Percentiles rank a stretch among this genome's conserved stretches.
Conservation (phyloP, 2,329 filamentous ascomycete genomes). For the Ramichloridium luteum region DNA sequence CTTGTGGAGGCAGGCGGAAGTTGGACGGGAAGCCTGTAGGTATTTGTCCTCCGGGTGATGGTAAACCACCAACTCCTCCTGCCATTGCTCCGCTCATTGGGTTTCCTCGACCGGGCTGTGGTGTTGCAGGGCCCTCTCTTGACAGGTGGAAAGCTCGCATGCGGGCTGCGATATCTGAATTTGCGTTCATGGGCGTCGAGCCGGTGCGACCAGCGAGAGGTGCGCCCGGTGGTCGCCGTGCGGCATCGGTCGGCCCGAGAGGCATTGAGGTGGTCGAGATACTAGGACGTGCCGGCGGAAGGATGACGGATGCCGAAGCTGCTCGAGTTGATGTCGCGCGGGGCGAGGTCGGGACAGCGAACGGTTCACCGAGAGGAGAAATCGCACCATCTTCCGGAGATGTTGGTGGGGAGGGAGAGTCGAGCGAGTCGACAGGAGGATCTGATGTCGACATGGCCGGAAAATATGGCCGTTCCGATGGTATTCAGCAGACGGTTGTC, state of each 20-base stretch:
- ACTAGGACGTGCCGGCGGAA: conserved; percentile 34
- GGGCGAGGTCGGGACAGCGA: conserved; percentile 6
- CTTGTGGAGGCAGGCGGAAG: conserved; percentile 31
- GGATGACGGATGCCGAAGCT: conserved; percentile 12
- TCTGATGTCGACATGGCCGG: too few species aligned
- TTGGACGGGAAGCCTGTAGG: conserved; percentile 31
- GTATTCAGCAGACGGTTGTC: too few species aligned
- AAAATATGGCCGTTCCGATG: too few species aligned
- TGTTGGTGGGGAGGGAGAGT: conserved; percentile 18
- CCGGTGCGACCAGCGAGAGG: conserved; percentile 34
- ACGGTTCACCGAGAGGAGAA: conserved; percentile 10
- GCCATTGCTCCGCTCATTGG: conserved; percentile 10
- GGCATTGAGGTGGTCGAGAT: conserved; percentile 81
- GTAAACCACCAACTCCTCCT: too few species aligned
- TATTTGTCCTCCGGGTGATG: conserved; percentile 13
- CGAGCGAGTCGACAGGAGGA: conserved; percentile 11
- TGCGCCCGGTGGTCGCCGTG: conserved; percentile 40
- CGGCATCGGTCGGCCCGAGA: conserved; percentile 61
- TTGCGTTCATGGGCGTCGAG: conserved; percentile 33
- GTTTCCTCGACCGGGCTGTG: conserved; percentile 11
- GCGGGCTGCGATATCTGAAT: conserved; percentile 53
- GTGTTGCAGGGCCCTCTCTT: conserved; percentile 42
- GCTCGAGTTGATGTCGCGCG: conserved; percentile 11
- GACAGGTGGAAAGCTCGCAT: conserved; percentile 60
- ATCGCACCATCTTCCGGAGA: conserved; percentile 14